Evolutionary conservation across 75 land plant genomes (phyloP), one percentile per base, ranked within the genome.

Genomic region (Adiantum capillusveneris): DNA sequence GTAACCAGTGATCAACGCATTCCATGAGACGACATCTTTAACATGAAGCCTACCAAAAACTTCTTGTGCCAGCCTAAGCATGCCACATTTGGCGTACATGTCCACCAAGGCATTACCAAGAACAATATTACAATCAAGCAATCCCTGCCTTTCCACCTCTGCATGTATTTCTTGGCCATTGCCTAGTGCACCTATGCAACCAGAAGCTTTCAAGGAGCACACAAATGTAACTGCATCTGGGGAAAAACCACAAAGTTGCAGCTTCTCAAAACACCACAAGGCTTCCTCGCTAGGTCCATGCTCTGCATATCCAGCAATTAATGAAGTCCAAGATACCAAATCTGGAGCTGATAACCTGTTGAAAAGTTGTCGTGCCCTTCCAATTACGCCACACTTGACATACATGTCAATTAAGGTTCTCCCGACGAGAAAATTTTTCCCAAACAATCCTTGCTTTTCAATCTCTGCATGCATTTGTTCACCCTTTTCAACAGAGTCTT

Each of bases 11-110:
- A 71, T 63, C 20, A 77, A 49, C 17, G 67, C 61, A 59, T 53
- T 72, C 80, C 80, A 77, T n/a, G 80, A 66, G 1, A 77, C 67
- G 27, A 46, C 46, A 62, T 78, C 68, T 7, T 71, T 31, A 42
- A 68, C 62, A 41, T 56, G 65, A 68, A 78, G 67, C 54, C 37
- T 58, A 11, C 26, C 3, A 19, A 78, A 78, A 25, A 69, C 17
- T 19, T 60, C 44, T 26, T 69, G 55, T 28, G 79, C 79, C 57
- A 11, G 13, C 16, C 48, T 55, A 7, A 59, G 58, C n/a, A 57
- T 54, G 50, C 60, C 29, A 9, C 19, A 30, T 26, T 71, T 66
- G 11, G 75, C 73, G 48, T 70, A 75, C 29, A 62, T 70, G 16
- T 46, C 71, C 7, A 79, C 64, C 69, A 79, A 61, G 54, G 61